Evolutionary conservation across 2,329 filamentous ascomycete species (phyloP).

Genomic region (Ciborinia camelliae): DNA sequence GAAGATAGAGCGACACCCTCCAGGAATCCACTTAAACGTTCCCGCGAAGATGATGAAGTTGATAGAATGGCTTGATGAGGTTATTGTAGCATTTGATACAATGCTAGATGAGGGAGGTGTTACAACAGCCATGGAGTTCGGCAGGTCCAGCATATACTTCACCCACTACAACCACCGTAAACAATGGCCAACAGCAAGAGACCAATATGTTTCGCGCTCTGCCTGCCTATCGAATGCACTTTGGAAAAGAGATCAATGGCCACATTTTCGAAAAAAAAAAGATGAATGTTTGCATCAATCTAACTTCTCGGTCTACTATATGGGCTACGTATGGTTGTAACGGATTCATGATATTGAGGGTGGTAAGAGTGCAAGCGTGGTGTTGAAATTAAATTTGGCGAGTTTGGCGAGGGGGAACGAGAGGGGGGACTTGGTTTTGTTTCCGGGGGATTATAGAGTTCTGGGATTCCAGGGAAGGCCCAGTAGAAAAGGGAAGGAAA

Average conservation of each 20-base stretch:
- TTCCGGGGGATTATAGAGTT: conserved; percentile 53
- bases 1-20: conserved; percentile 19
- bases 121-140: conserved; percentile 27
- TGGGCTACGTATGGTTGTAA: no score
- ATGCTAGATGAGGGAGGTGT: no score
- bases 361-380: conserved; percentile 36
- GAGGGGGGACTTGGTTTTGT: conserved; percentile 50
- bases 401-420: conserved; percentile 49
- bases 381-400: conserved; percentile 46
- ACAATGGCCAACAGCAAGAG: conserved; percentile 24
- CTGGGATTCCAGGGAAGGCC: no score
- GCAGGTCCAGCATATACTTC: conserved; percentile 21
- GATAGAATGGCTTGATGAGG: no score
- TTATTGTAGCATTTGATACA: no score
- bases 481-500: no score
- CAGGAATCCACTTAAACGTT: conserved; percentile 31
- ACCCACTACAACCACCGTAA: background rate
- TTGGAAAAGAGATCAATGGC: no score
- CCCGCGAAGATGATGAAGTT: conserved; percentile 28
- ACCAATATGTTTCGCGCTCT: conserved; percentile 29
- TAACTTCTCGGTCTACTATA: no score
- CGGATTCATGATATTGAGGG: conserved; percentile 28
- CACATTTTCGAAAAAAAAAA: no score
- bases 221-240: conserved; percentile 31
- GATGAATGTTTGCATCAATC: no score